A percentile compares a stretch with the other conserved stretches of the same genome.
These are phyloP conservation scores for Saprolegnia parasitica DNA, from an alignment of 352 stramenopile species.

Conservation along the genomic window DNA sequence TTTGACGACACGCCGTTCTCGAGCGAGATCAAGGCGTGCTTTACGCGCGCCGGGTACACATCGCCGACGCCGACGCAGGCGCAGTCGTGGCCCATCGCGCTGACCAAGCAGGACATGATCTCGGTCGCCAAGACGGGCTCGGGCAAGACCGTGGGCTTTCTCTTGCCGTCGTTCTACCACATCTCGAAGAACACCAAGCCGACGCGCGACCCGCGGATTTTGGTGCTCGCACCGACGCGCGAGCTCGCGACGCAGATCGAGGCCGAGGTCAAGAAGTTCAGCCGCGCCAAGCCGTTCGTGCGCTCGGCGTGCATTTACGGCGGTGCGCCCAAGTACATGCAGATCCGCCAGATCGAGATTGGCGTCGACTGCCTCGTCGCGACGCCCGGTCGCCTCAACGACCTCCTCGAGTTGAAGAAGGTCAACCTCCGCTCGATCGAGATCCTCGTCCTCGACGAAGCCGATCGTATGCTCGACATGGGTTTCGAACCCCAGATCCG, in stretches of 20 bases:
- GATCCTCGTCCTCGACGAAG: slow-evolving; percentile 91
- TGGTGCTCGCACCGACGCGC: slow-evolving; percentile 91
- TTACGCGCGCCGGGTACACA: slow-evolving; percentile 41
- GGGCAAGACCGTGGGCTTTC: slow-evolving; percentile 94
- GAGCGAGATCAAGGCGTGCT: slow-evolving; percentile 8
- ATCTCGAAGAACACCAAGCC: slow-evolving; percentile 87
- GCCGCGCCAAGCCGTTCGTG: slow-evolving; percentile 80
- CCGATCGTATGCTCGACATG: slow-evolving; percentile 95
- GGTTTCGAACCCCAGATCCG: slow-evolving; percentile 91
- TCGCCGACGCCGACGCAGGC: slow-evolving; percentile 69
- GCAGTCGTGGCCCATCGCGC: slow-evolving; percentile 26
- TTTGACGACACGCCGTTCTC: slow-evolving; percentile 28
- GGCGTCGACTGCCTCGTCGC: slow-evolving; percentile 95
- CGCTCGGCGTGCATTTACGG: slow-evolving; percentile 91
- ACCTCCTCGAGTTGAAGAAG: slow-evolving; percentile 85
- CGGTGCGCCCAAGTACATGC: slow-evolving; percentile 96
- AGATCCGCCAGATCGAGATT: slow-evolving; percentile 52
- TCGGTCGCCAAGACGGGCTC: slow-evolving; percentile 94
- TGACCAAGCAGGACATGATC: slow-evolving; percentile 89
- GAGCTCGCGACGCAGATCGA: slow-evolving; percentile 97
- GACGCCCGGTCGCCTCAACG: slow-evolving; percentile 92
- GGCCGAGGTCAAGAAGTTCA: slow-evolving; percentile 55
- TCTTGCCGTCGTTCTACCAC: slow-evolving; percentile 90
- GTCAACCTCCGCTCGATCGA: slow-evolving; percentile 45
- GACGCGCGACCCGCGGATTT: slow-evolving; percentile 56